Base-by-base conservation (phyloP, 768 basidiomycete species). In the Hebeloma cylindrosporum region DNA sequence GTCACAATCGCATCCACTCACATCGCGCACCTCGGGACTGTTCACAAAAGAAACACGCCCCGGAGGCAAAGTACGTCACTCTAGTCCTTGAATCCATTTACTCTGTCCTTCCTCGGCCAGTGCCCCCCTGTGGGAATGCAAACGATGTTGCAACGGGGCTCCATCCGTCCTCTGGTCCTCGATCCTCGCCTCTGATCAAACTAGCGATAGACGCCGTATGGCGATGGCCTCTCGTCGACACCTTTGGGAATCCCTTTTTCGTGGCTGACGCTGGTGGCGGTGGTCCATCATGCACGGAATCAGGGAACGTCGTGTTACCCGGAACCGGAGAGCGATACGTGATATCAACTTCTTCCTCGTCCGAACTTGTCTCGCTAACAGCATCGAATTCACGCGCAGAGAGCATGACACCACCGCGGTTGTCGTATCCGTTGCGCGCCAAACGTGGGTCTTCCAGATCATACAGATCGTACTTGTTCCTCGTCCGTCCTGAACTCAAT, bases 201-300 rank as follows among this genome's bases (percentile, higher is more conserved):
- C 86, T 89, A 9, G 83, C 87, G 51, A 92, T 92, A 51, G 85
- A 88, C 16, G 89, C 89, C 1, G 88, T 91, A 59, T 91, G 89
- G 26, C 78, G 68, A 62, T 91, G 89, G 22, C 71, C 75, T 51
- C 72, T 52, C 61, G 60, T 56, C 53, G 43, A 46, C 57, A 29
- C 45, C 45, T 30, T 39, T 57, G 34, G 33, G 42, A 21, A 48
- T 34, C n/a, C 50, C 54, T 35, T 58, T 57, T 31, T 56, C 52
- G n/a, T n/a, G n/a, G n/a, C n/a, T n/a, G n/a, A n/a, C 17, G 33
- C 47, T 10, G 42, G 52, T 50, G 48, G 40, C 43, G 42, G 42
- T 31, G 48, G 33, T 26, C 11, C 55, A 7, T 45, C 52, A 23
- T 47, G 51, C 26, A 41, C 38, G 16, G 40, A 22, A 28, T 43